These are phyloP conservation scores for Parsonsia alboflavescens DNA, from an alignment of 257 asterid genomes.

Conservation along the genomic window DNA sequence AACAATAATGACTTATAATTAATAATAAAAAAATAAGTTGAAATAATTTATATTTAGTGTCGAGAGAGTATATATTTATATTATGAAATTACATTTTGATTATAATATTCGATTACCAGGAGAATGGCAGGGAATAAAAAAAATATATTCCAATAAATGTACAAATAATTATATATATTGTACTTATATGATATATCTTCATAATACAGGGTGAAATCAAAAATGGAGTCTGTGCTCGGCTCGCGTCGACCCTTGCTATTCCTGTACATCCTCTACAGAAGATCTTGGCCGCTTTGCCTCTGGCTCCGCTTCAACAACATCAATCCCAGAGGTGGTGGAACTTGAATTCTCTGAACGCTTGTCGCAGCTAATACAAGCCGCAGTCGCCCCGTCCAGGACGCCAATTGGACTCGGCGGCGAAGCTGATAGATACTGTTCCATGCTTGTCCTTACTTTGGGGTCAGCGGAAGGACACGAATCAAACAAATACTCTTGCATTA, in stretches of 20 bases:
- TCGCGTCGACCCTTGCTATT: conserved; percentile 21
- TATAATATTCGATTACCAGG: background rate
- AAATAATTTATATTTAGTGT: too few species aligned
- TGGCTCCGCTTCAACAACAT: conserved; percentile 14
- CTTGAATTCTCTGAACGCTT: conserved; percentile 31
- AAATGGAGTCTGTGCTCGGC: background rate
- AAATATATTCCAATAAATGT: too few species aligned
- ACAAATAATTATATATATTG: too few species aligned
- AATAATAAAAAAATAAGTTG: too few species aligned
- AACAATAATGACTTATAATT: too few species aligned
- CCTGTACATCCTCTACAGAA: conserved; percentile 36
- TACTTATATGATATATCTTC: background rate
- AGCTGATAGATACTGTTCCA: conserved; percentile 11
- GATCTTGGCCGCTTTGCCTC: conserved; percentile 34
- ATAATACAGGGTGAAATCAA: too few species aligned
- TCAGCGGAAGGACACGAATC: conserved; percentile 44
- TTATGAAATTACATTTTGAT: background rate
- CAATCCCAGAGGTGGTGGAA: background rate
- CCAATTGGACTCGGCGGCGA: conserved; percentile 57
- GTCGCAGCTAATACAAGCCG: conserved; percentile 46
- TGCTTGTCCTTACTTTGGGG: conserved; percentile 9
- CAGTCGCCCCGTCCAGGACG: conserved; percentile 54
- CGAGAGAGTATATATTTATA: background rate
- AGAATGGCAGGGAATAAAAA: background rate
- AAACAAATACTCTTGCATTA: conserved; percentile 46